Evolutionary conservation across 1,139 yeast genomes (phyloP).

Genomic region (Yamadazyma trypodendri): DNA sequence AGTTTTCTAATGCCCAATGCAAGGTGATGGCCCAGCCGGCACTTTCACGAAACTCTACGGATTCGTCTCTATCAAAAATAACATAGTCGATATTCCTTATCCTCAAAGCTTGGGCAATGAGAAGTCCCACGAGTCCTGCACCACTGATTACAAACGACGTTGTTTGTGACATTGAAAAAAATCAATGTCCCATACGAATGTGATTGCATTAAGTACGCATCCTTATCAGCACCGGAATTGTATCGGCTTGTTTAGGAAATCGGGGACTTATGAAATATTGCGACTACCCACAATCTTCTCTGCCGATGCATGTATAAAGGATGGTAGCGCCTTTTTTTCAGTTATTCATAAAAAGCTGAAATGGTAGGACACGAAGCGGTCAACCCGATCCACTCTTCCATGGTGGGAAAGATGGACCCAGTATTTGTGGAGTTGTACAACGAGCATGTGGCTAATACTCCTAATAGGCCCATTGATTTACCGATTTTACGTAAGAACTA

Average conservation of each 20-base stretch:
- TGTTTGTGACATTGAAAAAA: conserved; percentile 4
- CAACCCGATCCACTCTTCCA: conserved; percentile 23
- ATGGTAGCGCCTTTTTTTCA: background rate
- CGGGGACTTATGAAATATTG: background rate
- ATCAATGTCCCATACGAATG: no score
- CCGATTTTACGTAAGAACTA: conserved; percentile 33
- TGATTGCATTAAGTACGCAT: no score
- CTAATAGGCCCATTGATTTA: conserved; percentile 26
- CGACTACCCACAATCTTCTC: background rate
- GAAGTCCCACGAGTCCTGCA: conserved; percentile 25
- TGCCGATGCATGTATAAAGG: no score
- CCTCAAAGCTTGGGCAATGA: conserved; percentile 24
- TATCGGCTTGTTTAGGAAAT: no score
- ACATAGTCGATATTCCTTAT: conserved; percentile 18
- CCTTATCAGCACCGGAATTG: no score
- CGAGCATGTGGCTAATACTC: conserved; percentile 26
- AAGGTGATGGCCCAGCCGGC: conserved; percentile 30
- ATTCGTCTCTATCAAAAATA: conserved; percentile 24
- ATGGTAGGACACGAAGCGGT: conserved; percentile 20
- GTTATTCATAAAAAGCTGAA: background rate
- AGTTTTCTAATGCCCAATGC: conserved; percentile 26
- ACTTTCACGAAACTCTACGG: conserved; percentile 19
- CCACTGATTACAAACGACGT: conserved; percentile 19
- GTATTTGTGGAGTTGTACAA: conserved; percentile 36
- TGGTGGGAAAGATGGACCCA: conserved; percentile 23